These are phyloP conservation scores for Nothophytophthora sp. DNA, from an alignment of 352 stramenopile genomes.

Conservation along the genomic window DNA sequence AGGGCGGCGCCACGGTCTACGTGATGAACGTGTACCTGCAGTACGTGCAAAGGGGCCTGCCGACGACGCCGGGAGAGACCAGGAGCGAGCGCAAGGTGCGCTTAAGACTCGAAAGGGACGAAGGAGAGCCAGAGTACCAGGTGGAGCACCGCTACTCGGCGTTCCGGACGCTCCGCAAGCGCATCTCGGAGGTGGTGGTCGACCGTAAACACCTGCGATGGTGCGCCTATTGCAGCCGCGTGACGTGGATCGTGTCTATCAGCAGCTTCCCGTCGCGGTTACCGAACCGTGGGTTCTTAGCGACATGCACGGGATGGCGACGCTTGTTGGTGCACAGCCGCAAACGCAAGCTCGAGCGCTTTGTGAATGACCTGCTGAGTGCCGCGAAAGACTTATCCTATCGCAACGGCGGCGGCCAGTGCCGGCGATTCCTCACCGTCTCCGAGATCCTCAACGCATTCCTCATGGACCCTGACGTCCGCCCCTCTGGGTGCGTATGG, in stretches of 20 bases:
- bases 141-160: constrained; percentile 64
- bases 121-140: constrained; percentile 34
- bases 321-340: constrained; percentile 22
- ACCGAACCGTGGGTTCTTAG: constrained; percentile 20
- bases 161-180: constrained; percentile 45
- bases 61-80: constrained; percentile 23
- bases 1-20: constrained; percentile 52
- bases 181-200: constrained; percentile 26
- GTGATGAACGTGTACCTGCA: constrained; percentile 54
- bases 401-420: constrained; percentile 30
- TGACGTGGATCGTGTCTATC: constrained; percentile 41
- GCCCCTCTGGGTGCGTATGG: constrained; percentile 15
- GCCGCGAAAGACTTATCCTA: constrained; percentile 53
- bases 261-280: constrained; percentile 46
- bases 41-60: constrained; percentile 50
- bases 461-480: constrained; percentile 41
- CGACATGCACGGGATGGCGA: constrained; percentile 17
- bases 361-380: constrained; percentile 44
- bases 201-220: constrained; percentile 43
- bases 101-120: constrained; percentile 23
- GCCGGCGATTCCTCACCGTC: constrained; percentile 50
- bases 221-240: constrained; percentile 51
- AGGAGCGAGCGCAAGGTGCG: constrained; percentile 16
- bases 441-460: constrained; percentile 62
- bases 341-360: constrained; percentile 36